phyloP scores from a whole-genome alignment of 2,329 filamentous ascomycete genomes.

The Sporothrix luriei region DNA sequence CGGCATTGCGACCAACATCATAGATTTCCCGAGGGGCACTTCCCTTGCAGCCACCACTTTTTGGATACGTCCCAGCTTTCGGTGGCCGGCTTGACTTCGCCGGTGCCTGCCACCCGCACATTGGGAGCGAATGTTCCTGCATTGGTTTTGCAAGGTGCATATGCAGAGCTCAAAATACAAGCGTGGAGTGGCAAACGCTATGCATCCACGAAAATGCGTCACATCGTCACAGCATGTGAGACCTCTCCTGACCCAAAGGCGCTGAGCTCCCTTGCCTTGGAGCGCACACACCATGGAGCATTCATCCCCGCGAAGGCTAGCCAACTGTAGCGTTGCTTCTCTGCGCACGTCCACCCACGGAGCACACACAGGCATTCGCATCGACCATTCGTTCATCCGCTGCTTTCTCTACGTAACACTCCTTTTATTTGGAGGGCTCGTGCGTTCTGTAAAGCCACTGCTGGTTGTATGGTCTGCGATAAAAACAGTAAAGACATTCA shows the following conservation, averaged over 20 bases:
- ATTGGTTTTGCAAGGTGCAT: neutral
- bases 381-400: neutral
- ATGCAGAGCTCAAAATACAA: neutral
- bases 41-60: neutral
- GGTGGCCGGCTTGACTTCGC: neutral
- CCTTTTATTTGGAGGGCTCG: neutral
- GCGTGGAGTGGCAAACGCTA: neutral
- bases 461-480: neutral
- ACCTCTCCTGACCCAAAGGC: neutral
- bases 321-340: neutral
- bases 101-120: slow-evolving; percentile 2
- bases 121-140: slow-evolving; percentile 13
- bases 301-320: neutral
- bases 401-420: neutral
- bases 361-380: neutral
- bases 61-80: slow-evolving; percentile 9
- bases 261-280: neutral
- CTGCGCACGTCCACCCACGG: slow-evolving; percentile 11
- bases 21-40: neutral
- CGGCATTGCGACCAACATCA: neutral
- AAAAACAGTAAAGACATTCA: no score
- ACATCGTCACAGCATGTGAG: neutral
- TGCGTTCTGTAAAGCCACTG: neutral
- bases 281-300: neutral
- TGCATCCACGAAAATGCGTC: neutral